These are phyloP conservation scores for Torulaspora quercuum DNA, from an alignment of 805 yeast species.

Conservation along the genomic window DNA sequence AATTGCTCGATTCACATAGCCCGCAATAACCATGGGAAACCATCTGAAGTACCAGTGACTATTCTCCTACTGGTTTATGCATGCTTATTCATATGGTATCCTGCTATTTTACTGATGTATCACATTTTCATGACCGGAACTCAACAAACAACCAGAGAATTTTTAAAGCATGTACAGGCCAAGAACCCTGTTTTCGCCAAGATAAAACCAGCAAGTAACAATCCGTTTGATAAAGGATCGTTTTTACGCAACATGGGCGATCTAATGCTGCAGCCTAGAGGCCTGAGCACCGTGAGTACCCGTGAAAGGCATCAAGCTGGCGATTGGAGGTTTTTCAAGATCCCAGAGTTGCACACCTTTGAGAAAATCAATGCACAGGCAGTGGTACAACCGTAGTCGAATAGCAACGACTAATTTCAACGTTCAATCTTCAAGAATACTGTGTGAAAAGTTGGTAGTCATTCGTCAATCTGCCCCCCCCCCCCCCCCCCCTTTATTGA, in stretches of 20 bases:
- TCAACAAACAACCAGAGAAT: slow-evolving; percentile 73
- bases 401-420: too few relatives aligned
- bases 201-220: slow-evolving; percentile 25
- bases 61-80: slow-evolving; percentile 54
- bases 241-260: slow-evolving; percentile 33
- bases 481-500: too few relatives aligned
- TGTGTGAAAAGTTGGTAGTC: too few relatives aligned
- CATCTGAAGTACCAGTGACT: slow-evolving; percentile 38
- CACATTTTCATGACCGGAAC: slow-evolving; percentile 55
- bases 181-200: slow-evolving; percentile 34
- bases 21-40: slow-evolving; percentile 12
- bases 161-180: slow-evolving; percentile 46
- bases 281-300: slow-evolving; percentile 35
- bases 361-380: slow-evolving; percentile 13
- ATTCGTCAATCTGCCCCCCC: too few relatives aligned
- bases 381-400: too few relatives aligned
- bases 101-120: slow-evolving; percentile 48
- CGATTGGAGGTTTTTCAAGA: slow-evolving; percentile 41
- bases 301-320: slow-evolving; percentile 34
- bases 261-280: slow-evolving; percentile 41
- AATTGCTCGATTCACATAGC: slow-evolving; percentile 26
- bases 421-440: too few relatives aligned
- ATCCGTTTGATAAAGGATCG: slow-evolving; percentile 40
- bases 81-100: slow-evolving; percentile 49
- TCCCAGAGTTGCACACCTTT: slow-evolving; percentile 21